Base-by-base conservation (phyloP, 2,329 filamentous ascomycete species). In the Colletotrichum endophyticum region DNA sequence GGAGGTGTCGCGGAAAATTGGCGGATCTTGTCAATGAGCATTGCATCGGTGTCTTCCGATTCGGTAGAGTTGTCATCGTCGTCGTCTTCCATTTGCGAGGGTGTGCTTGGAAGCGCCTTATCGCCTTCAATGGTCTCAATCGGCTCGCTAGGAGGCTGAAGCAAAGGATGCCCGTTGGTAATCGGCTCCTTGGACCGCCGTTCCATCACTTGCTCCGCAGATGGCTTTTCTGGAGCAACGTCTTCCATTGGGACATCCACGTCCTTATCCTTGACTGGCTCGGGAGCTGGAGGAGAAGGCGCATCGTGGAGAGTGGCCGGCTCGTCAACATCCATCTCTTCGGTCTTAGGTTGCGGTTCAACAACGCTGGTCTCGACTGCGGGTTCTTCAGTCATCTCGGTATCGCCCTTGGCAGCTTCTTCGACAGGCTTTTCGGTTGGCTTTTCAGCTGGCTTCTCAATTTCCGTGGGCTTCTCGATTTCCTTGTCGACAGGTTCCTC, bases 11-110 rank as follows among this genome's bases (percentile, higher is more conserved):
- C 82, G 83, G 90, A 89, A 73, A 87, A 89, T 70, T 88, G 86
- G 13, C 90, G 87, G 32, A 90, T 86, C 8, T 85, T 84, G 56
- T 89, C 88, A 30, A 89, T 82, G n/a, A 87, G 86, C 76, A 88
- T 84, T 49, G 85, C 87, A n/a, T 89, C 86, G 49, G 89, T 86
- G 57, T 89, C 89, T 66, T 92, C 90, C 9, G 89, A 87, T 76
- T 91, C 89, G 4, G 89, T 91, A 64, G 89, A 88, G 67, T 91
- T 86, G 36, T 89, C 89, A 66, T 89, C 88, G 49, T 89, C 88
- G 22, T 89, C 77, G 30, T 78, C 87, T 34, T 86, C 86, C 34
- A 86, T 84, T 56, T 88, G 88, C 6, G 89, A 90, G 6, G 89
- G 88, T 9, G 87, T 90, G 75, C 86, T 90, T 0, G 85, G 85